Percentiles rank a stretch among this genome's conserved stretches.
Conservation (phyloP, 192 early-diverging fungal genomes). For the Coemansia sp. region DNA sequence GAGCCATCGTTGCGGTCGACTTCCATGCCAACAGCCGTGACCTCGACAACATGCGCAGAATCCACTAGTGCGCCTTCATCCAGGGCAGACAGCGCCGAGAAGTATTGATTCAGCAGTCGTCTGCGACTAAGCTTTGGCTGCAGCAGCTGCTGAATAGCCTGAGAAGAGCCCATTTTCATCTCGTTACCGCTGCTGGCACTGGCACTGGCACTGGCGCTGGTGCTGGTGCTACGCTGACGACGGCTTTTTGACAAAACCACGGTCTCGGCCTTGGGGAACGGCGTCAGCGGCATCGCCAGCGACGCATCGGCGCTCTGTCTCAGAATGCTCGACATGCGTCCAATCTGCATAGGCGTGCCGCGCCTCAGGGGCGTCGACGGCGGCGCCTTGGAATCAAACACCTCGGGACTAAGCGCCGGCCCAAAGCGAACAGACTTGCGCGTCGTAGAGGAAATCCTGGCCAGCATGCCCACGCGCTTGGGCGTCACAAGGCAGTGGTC, state of each 20-base stretch:
- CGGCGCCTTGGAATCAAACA: constrained; percentile 57
- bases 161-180: background rate
- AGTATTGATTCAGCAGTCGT: constrained; percentile 7
- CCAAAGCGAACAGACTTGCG: constrained; percentile 56
- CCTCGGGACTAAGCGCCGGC: constrained; percentile 58
- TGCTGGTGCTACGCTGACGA: too few relatives aligned
- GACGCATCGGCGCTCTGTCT: constrained; percentile 12
- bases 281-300: background rate
- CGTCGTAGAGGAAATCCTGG: constrained; percentile 1
- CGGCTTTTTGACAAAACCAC: background rate
- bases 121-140: constrained; percentile 13
- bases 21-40: background rate
- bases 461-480: background rate
- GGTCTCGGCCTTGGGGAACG: constrained; percentile 1
- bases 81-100: constrained; percentile 1
- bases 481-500: background rate
- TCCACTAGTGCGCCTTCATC: background rate
- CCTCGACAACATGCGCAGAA: background rate
- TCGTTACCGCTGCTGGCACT: too few relatives aligned
- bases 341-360: constrained; percentile 52
- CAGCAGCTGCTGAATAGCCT: constrained; percentile 9
- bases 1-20: background rate
- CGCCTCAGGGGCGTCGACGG: constrained; percentile 57
- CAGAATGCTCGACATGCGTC: constrained; percentile 36
- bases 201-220: too few relatives aligned